Evolutionary conservation across 1,284 basidiomycete genomes (phyloP), one percentile per base, ranked within the genome.

Genomic region (Retiboletus fuscus): DNA sequence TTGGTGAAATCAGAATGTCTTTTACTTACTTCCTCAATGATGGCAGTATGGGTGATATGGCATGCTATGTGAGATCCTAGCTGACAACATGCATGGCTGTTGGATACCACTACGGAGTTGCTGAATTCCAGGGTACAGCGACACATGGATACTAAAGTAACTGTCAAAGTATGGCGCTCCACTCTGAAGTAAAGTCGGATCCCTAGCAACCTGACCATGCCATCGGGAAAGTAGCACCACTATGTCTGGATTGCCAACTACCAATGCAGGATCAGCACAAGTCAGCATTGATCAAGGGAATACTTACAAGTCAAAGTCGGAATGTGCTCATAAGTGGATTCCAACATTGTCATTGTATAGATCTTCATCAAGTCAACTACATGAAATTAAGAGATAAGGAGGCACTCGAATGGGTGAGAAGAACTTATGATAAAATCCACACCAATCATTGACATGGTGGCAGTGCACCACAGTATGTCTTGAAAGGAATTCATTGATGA

Each of bases 351-450:
- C 58, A 57, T 69, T 8, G 10, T 0, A 26, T 46, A 11, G 15
- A 65, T 69, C 18, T 46, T 65, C 5, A 18, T 68, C 3, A 68
- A 8, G 22, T 68, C 53, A 41, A 68, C 67, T 4, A 44, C 18
- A 55, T 12, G 11, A 49, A 5, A 49, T n/a, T 15, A 66, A n/a
- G n/a, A n/a, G n/a, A 34, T 49, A 41, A 34, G 34, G 28, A 30
- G 16, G 20, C 13, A 30, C 3, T n/a, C 15, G 30, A 11, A 30
- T 3, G n/a, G n/a, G n/a, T n/a, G n/a, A n/a, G n/a, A 20, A 34
- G 28, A 22, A 67, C 41, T 28, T 64, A 70, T 22, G 30, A 55
- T 46, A 64, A 34, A 71, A 53, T 53, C 51, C 51, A 53, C 51
- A 53, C n/a, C 16, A 18, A 26, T 64, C 51, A 1, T 69, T 46